Evolutionary conservation across 495 filamentous ascomycete genomes (phyloP).

Genomic region (Aspergillus affinis): DNA sequence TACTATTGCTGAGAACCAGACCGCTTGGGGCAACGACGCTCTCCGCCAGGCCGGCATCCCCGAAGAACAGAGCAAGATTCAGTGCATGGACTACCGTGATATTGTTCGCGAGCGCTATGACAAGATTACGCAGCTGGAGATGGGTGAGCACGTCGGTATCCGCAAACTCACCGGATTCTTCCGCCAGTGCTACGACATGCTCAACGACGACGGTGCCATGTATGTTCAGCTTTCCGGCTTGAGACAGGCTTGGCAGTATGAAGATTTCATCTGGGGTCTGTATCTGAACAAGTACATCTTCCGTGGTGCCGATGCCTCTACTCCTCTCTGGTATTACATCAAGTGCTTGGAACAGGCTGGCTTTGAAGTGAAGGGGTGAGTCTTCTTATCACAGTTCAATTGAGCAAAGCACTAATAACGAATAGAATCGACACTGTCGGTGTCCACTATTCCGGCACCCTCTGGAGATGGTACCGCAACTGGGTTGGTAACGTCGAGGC

Average conservation of each 20-base stretch:
- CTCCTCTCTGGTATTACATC: slow-evolving; percentile 72
- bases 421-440: slow-evolving; percentile 50
- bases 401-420: not conserved
- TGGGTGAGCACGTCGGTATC: slow-evolving; percentile 89
- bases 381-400: not conserved
- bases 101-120: slow-evolving; percentile 69
- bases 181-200: slow-evolving; percentile 77
- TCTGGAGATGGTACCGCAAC: slow-evolving; percentile 59
- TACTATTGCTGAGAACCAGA: slow-evolving; percentile 81
- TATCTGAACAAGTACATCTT: slow-evolving; percentile 96
- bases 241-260: slow-evolving; percentile 82
- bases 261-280: slow-evolving; percentile 83
- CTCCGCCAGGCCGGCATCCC: slow-evolving; percentile 54
- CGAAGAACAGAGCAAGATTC: slow-evolving; percentile 50
- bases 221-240: slow-evolving; percentile 84
- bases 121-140: slow-evolving; percentile 87
- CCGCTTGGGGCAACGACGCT: slow-evolving; percentile 66
- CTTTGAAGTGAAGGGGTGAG: slow-evolving; percentile 52
- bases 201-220: slow-evolving; percentile 81
- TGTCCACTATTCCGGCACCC: slow-evolving; percentile 55
- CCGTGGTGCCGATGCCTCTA: slow-evolving; percentile 83
- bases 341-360: slow-evolving; percentile 71
- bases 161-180: slow-evolving; percentile 68
- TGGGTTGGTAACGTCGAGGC: slow-evolving; percentile 53
- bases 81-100: slow-evolving; percentile 73